Percentiles rank a stretch among this genome's conserved stretches.
These are phyloP conservation scores for Lasiodiplodia sp. DNA, from an alignment of 2,329 filamentous ascomycete genomes.

Conservation along the genomic window DNA sequence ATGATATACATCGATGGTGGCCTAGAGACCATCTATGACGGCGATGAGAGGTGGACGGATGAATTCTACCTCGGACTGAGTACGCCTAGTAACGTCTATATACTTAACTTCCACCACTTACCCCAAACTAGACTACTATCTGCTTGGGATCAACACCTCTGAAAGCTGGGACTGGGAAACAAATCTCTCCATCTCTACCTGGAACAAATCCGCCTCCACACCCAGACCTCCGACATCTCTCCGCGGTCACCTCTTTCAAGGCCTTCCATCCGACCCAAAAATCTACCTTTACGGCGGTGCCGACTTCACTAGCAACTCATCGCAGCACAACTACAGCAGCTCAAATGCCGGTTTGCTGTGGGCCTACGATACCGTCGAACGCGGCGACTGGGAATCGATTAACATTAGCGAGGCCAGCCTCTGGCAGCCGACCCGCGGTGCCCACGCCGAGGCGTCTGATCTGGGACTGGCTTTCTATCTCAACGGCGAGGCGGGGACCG, in stretches of 20 bases:
- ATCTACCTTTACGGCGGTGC: conserved; percentile 30
- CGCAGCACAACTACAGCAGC: not conserved
- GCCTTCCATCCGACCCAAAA: conserved; percentile 4
- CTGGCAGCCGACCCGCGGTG: conserved; percentile 44
- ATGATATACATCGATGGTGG: conserved; percentile 31
- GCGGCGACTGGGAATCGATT: not conserved
- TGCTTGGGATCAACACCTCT: conserved; percentile 25
- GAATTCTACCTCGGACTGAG: conserved; percentile 7
- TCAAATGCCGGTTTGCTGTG: conserved; percentile 15
- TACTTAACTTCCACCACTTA: too few species aligned
- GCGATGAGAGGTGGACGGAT: not conserved
- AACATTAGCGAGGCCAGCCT: conserved; percentile 8
- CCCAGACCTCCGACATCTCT: not conserved
- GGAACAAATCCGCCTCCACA: conserved; percentile 8
- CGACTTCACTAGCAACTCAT: conserved; percentile 1
- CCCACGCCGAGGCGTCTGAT: conserved; percentile 47
- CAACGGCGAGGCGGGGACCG: conserved; percentile 40
- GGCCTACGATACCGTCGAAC: conserved; percentile 22
- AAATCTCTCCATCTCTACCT: conserved; percentile 19
- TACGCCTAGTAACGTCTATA: not conserved
- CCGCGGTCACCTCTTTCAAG: conserved; percentile 27
- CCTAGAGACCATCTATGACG: conserved; percentile 28
- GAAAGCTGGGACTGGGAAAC: conserved; percentile 29
- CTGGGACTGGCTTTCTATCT: conserved; percentile 50
- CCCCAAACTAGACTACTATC: conserved; percentile 10